Percentiles rank a stretch among this genome's conserved stretches.
Conservation (phyloP, 208 protist species). For the Leishmania braziliensis region DNA sequence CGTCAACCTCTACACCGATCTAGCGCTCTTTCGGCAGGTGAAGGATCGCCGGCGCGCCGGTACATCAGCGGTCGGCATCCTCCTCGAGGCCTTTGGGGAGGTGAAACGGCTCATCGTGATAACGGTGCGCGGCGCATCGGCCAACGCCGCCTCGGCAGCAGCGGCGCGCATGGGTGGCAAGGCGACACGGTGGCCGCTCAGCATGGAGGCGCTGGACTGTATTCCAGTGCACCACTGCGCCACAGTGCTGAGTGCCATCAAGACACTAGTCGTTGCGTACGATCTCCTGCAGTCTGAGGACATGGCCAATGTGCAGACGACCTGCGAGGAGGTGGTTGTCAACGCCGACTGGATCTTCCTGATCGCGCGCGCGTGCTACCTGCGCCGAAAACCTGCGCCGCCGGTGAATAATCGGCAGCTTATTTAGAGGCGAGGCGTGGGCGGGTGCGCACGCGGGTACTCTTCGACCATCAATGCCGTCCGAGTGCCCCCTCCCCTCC, state of each 20-base stretch:
- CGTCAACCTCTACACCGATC: constrained; percentile 89
- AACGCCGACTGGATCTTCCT: constrained; percentile 89
- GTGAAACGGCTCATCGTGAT: constrained; percentile 78
- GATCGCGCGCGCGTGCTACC: constrained; percentile 72
- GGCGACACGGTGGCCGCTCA: constrained; percentile 71
- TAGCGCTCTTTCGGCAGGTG: constrained; percentile 75
- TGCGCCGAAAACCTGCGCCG: constrained; percentile 65
- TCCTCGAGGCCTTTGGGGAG: constrained; percentile 81
- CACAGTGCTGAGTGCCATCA: constrained; percentile 72
- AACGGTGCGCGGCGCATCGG: constrained; percentile 30
- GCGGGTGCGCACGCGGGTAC: background rate
- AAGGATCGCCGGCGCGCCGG: constrained; percentile 69
- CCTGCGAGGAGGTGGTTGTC: constrained; percentile 72
- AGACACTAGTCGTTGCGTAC: constrained; percentile 81
- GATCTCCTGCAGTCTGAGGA: constrained; percentile 74
- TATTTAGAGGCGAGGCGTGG: background rate
- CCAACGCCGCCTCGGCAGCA: constrained; percentile 16
- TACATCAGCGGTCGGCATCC: constrained; percentile 59
- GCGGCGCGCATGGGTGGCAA: constrained; percentile 17
- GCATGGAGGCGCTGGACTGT: constrained; percentile 61
- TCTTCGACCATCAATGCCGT: background rate
- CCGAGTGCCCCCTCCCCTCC: background rate
- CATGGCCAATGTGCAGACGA: constrained; percentile 38
- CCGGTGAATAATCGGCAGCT: constrained; percentile 67
- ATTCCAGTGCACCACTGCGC: constrained; percentile 82